Percentiles rank a stretch among this genome's conserved stretches.
phyloP scores from a whole-genome alignment of 208 protist species.

The Sergeia podlipaevii region DNA sequence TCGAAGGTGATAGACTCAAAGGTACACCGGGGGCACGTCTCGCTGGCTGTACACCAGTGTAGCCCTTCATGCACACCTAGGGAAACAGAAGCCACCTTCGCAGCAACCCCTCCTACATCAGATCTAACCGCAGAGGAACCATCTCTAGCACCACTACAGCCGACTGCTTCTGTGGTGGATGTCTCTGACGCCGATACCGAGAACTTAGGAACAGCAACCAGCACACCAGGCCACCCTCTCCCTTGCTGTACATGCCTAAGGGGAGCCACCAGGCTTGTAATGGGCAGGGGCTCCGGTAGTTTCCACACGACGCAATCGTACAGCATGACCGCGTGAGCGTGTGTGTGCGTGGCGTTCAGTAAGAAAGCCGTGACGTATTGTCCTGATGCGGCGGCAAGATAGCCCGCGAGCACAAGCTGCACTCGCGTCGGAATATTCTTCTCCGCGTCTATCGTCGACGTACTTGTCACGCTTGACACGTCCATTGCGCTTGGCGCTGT shows the following conservation, averaged over 20 bases:
- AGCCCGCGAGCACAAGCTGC: constrained; percentile 58
- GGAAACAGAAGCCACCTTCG: background rate
- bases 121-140: too few relatives aligned
- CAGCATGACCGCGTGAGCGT: constrained; percentile 56
- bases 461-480: background rate
- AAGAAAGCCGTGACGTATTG: constrained; percentile 39
- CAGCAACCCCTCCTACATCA: background rate
- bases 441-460: background rate
- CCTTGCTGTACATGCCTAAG: constrained; percentile 35
- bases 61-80: constrained; percentile 13
- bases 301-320: constrained; percentile 54
- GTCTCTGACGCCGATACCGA: too few relatives aligned
- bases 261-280: constrained; percentile 19
- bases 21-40: constrained; percentile 20
- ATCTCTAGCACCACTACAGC: too few relatives aligned
- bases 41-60: constrained; percentile 53
- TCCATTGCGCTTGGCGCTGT: background rate
- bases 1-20: background rate
- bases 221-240: constrained; percentile 46
- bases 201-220: constrained; percentile 7
- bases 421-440: constrained; percentile 6
- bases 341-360: constrained; percentile 45
- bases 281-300: constrained; percentile 33
- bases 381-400: constrained; percentile 43
- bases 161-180: background rate